Base-by-base conservation (phyloP, 257 asterid species). In the Solanum boliviense region DNA sequence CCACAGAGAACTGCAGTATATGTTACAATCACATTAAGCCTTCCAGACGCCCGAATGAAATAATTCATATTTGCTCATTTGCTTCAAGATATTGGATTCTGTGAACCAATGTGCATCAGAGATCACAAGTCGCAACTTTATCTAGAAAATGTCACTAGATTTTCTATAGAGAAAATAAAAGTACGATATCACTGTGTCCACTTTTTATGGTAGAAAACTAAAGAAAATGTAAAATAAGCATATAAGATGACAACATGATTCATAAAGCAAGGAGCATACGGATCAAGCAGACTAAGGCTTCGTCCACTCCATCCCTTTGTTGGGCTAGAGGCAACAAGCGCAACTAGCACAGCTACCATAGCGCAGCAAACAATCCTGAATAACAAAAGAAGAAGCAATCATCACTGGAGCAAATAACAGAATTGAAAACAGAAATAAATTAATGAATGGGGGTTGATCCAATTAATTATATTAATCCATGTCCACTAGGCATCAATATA, bases 251-350 rank as follows among this genome's bases (percentile, higher is more conserved):
- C 82, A 75, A 75, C 56, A 75, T 3, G 11, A 36, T 36, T 36
- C 48, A 36, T 36, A 75, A 75, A 21, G 83, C 56, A 36, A 89
- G 79, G 86, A 84, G 90, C 97, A 92, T 90, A 97, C 99, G 99
- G 99, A 91, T 97, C 99, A 68, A 97, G 99, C 90, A 96, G 94
- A 91, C 99, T 97, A 91, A 97, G 91, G 88, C 99, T 97, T 89
- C 99, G 91, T 83, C 99, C 99, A 88, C 99, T 97, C 99, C 99
- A 97, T 87, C 99, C 99, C 92, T 91, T 93, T 20, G 99, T 97
- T 89, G 99, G 99, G 93, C 99, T 96, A 87, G 99, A 96, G 91
- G 99, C 99, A 88, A 96, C 98, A 91, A 97, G 25, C 89, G 99
- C 99, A 84, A 96, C 15, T 36, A 97, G 91, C 79, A 97, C 93